phyloP scores from a whole-genome alignment of 129 eudicot species.

The Tagetes patula region DNA sequence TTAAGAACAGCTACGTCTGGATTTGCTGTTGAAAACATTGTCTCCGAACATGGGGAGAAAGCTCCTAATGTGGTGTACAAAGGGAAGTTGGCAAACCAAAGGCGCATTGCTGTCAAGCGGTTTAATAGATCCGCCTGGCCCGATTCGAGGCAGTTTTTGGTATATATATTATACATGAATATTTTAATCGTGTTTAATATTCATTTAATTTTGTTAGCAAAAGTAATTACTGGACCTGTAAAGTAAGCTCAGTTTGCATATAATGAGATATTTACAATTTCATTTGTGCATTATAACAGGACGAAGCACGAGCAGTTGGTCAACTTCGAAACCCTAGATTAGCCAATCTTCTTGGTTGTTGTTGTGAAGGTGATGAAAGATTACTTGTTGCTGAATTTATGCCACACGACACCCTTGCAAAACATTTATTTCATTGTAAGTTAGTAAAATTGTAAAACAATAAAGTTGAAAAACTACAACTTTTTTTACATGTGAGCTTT shows the following conservation, averaged over 20 bases:
- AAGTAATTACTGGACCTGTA: neutral
- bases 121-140: conserved; percentile 85
- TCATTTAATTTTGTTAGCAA: neutral
- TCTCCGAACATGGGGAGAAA: conserved; percentile 84
- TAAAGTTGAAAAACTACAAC: too few relatives aligned
- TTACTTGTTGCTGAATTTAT: conserved; percentile 78
- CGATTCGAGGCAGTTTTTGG: conserved; percentile 73
- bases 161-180: conserved; percentile 16
- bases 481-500: neutral
- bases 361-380: conserved; percentile 84
- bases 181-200: neutral
- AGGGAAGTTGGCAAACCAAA: conserved; percentile 76
- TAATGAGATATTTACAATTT: neutral
- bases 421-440: conserved; percentile 84
- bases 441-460: neutral
- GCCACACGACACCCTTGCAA: conserved; percentile 87
- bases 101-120: conserved; percentile 71
- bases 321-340: conserved; percentile 69
- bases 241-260: neutral
- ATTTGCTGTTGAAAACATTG: conserved; percentile 76
- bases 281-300: conserved; percentile 37
- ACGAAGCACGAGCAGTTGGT: conserved; percentile 85
- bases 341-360: conserved; percentile 84
- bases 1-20: conserved; percentile 71
- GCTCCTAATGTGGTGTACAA: conserved; percentile 84